Conservation (phyloP, 2,329 filamentous ascomycete genomes). For the Myriosclerotinia duriaeana region DNA sequence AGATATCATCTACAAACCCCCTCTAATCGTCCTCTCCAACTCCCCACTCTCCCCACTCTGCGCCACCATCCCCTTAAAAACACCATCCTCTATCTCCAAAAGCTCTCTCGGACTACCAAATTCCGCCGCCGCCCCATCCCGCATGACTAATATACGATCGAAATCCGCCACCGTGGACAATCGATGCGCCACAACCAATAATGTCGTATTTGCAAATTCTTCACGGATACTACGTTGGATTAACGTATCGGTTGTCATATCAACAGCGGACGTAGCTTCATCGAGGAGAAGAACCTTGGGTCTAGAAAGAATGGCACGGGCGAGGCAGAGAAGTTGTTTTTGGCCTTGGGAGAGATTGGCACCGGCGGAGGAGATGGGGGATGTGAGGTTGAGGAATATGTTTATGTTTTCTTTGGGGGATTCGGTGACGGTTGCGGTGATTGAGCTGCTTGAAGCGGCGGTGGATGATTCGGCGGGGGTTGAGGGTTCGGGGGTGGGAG, state of each 20-base stretch:
- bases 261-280: constrained; percentile 74
- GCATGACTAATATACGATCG: constrained; percentile 71
- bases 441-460: constrained; percentile 4
- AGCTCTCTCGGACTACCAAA: constrained; percentile 63
- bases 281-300: constrained; percentile 76
- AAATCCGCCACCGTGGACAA: constrained; percentile 75
- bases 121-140: constrained; percentile 65
- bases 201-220: constrained; percentile 66
- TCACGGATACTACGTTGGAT: constrained; percentile 72
- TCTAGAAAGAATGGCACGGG: constrained; percentile 66
- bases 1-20: background rate
- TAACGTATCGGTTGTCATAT: constrained; percentile 70
- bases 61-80: constrained; percentile 40
- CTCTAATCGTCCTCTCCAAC: constrained; percentile 32
- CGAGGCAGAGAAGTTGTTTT: constrained; percentile 70
- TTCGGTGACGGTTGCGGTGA: background rate
- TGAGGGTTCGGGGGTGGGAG: constrained; percentile 3
- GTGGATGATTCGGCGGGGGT: constrained; percentile 17
- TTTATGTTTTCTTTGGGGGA: constrained; percentile 56
- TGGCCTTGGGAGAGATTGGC: constrained; percentile 73
- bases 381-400: constrained; percentile 60
- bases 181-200: constrained; percentile 72
- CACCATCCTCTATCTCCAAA: constrained; percentile 27
- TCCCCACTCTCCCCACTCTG: constrained; percentile 29
- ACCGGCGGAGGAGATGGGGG: constrained; percentile 65